phyloP scores from a whole-genome alignment of 352 stramenopile genomes.

The Pythium chondricola region DNA sequence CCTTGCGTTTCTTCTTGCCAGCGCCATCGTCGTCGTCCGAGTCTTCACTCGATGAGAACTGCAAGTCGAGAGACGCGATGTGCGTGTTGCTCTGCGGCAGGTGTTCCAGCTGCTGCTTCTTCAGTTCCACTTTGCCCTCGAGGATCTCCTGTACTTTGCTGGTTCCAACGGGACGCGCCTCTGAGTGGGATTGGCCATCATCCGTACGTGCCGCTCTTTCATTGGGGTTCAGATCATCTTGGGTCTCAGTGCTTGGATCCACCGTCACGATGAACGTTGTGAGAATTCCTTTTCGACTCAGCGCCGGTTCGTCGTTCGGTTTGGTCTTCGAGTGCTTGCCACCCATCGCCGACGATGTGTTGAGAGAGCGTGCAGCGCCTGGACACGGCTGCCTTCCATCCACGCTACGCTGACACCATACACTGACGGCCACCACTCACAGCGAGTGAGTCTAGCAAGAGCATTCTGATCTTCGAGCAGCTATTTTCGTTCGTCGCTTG shows the following conservation, averaged over 20 bases:
- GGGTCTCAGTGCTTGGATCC: conserved; percentile 11
- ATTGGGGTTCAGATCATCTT: conserved; percentile 9
- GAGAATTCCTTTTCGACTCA: conserved; percentile 4
- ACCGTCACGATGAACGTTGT: conserved; percentile 26
- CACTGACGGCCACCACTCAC: too few relatives aligned
- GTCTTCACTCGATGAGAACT: conserved; percentile 29
- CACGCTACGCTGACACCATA: neutral
- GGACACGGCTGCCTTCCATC: conserved; percentile 9
- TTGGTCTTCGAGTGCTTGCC: conserved; percentile 50
- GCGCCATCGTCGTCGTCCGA: conserved; percentile 15
- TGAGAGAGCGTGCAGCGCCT: neutral
- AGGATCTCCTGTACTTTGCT: conserved; percentile 23
- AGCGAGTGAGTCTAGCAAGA: too few relatives aligned
- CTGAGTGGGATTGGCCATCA: neutral
- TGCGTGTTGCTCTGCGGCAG: neutral
- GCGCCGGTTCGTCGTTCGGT: conserved; percentile 4
- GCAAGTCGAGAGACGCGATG: conserved; percentile 2
- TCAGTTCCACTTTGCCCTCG: conserved; percentile 11
- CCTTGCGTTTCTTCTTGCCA: conserved; percentile 33
- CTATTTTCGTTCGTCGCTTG: too few relatives aligned
- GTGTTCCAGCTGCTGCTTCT: conserved; percentile 10
- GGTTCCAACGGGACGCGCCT: neutral
- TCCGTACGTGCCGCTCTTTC: neutral
- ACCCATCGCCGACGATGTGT: too few relatives aligned
- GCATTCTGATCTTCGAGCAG: too few relatives aligned